Evolutionary conservation across 2,329 filamentous ascomycete species (phyloP), one percentile per base, ranked within the genome.

Genomic region (Macrophomina tecta): DNA sequence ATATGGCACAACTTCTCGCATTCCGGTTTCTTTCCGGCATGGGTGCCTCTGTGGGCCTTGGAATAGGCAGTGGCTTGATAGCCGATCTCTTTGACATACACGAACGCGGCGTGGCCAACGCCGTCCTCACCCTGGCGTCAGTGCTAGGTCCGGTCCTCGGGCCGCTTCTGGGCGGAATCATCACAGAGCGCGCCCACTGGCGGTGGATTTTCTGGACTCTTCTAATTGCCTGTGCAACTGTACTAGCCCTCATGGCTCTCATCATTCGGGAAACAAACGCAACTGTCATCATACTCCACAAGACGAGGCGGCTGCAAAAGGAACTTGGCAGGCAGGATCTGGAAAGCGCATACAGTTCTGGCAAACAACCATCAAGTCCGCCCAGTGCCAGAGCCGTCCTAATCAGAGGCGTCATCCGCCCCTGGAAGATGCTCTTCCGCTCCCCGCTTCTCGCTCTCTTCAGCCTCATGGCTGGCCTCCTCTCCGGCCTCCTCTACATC

Each of bases 181-280:
- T 78, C 38, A 72, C 75, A 0, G 73, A 78, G 53, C 68, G 73
- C 48, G 72, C 72, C 4, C 73, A 74, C 6, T 78, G 76, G 76
- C 64, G 74, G 5, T 79, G 76, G 76, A 71, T 73, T 12, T 77
- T 77, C 71, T 77, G 75, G 73, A 71, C 77, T 8, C 70, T 75
- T 0, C 69, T 77, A 49, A 77, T 77, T 5, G 60, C 60, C 1
- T 51, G 60, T n/a, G 36, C 45, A 14, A n/a, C 46, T 9, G 34
- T 51, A 1, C 32, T 36, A 4, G 7, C 46, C 2, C 8, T 18
- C 28, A 65, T 58, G 28, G 11, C 7, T 2, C 1, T 58, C 14
- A 18, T 65, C 18, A 30, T 18, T 2, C 49, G 23, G 18, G 63
- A 65, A 48, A 55, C 63, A 4, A 18, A 65, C 42, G 16, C 49